Conservation (phyloP, 2,329 filamentous ascomycete species). For the Chaetomium sp. region DNA sequence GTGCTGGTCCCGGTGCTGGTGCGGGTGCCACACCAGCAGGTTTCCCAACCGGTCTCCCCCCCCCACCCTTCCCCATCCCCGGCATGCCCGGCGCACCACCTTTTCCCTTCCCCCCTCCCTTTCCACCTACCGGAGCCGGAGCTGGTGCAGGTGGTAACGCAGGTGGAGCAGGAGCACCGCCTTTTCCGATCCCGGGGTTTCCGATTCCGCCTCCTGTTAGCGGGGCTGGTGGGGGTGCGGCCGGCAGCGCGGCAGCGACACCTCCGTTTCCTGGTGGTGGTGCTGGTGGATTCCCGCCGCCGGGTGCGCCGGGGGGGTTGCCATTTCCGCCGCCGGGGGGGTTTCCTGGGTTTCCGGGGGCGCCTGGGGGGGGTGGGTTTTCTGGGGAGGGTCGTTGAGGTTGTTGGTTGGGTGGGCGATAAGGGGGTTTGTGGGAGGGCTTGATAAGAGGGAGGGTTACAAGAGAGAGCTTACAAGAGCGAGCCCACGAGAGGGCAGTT, state of each 20-base stretch:
- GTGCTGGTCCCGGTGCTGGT: constrained; percentile 35
- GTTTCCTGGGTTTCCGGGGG: constrained; percentile 41
- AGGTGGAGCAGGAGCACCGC: constrained; percentile 10
- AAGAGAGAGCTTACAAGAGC: too few species aligned
- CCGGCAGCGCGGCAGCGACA: constrained; percentile 29
- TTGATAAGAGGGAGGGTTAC: too few species aligned
- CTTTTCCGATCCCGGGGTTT: constrained; percentile 26
- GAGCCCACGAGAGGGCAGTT: too few species aligned
- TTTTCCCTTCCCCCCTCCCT: constrained; percentile 12
- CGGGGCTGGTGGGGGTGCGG: neutral
- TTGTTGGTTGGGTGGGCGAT: neutral
- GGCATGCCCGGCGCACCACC: constrained; percentile 5
- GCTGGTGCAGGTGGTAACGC: constrained; percentile 26
- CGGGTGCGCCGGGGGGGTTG: constrained; percentile 20
- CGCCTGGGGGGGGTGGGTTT: constrained; percentile 18
- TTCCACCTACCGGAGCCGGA: constrained; percentile 29
- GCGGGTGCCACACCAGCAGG: constrained; percentile 30
- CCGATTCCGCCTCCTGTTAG: neutral
- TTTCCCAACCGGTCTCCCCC: constrained; percentile 18
- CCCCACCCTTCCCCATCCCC: constrained; percentile 14
- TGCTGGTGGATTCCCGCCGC: constrained; percentile 14
- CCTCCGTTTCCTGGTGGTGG: constrained; percentile 15
- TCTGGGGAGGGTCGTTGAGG: constrained; percentile 6
- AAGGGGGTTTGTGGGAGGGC: too few species aligned
- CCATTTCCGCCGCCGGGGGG: constrained; percentile 21